These are phyloP conservation scores for Trichoderma koningiopsis DNA, from an alignment of 2,329 filamentous ascomycete genomes.

Conservation along the genomic window DNA sequence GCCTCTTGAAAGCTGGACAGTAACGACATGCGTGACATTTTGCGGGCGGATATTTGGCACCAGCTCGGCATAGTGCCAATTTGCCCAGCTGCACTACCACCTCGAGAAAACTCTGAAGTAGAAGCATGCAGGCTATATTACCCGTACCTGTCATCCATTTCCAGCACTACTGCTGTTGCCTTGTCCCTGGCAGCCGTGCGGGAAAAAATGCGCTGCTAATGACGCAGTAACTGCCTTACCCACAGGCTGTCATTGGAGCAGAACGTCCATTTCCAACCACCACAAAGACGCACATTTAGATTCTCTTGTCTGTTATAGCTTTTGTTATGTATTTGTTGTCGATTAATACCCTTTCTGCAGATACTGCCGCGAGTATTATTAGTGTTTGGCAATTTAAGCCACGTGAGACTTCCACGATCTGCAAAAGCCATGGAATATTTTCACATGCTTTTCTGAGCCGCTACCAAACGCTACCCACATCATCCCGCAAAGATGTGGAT, in stretches of 20 bases:
- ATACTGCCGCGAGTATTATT: not conserved
- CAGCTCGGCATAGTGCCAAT: slow-evolving; percentile 5
- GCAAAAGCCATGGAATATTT: not conserved
- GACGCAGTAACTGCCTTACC: slow-evolving; percentile 1
- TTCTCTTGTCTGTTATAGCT: not conserved
- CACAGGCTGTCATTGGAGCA: not conserved
- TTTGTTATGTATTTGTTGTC: not conserved
- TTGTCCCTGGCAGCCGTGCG: slow-evolving; percentile 13
- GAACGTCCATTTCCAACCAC: not conserved
- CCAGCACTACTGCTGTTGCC: not conserved
- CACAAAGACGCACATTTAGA: not conserved
- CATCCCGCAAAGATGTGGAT: slow-evolving; percentile 5
- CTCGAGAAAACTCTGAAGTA: not conserved
- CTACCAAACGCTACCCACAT: slow-evolving; percentile 10
- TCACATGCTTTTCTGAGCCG: slow-evolving; percentile 19
- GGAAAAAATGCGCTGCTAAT: not conserved
- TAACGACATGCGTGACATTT: not conserved
- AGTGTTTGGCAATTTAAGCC: not conserved
- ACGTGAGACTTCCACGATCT: not conserved
- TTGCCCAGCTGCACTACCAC: not conserved
- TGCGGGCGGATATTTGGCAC: not conserved
- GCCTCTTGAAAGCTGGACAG: not conserved
- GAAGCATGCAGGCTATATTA: not conserved
- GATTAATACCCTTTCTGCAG: not conserved
- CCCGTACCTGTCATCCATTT: not conserved